phyloP scores from a whole-genome alignment of 148 eudicot species.

The Diospyros kaki region DNA sequence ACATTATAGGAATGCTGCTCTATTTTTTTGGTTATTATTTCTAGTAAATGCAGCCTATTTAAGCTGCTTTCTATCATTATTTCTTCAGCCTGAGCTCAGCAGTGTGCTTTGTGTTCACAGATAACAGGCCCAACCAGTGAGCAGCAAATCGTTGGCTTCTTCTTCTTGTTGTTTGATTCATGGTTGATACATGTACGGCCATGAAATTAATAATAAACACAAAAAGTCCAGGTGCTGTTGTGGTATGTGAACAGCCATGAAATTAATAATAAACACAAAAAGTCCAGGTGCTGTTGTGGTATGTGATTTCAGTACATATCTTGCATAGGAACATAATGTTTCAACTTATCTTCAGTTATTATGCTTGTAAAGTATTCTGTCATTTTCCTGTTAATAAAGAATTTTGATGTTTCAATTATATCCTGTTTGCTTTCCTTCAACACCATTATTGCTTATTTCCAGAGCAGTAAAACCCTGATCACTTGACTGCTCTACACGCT shows the following conservation, averaged over 20 bases:
- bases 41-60: not conserved
- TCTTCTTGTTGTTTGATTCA: constrained; percentile 9
- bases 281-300: not conserved
- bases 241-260: constrained; percentile 3
- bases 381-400: constrained; percentile 3
- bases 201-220: not conserved
- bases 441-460: not conserved
- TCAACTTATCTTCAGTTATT: not conserved
- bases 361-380: constrained; percentile 1
- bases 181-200: not conserved
- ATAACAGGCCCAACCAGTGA: constrained; percentile 4
- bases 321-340: constrained; percentile 14
- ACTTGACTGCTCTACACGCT: not conserved
- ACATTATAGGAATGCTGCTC: not conserved
- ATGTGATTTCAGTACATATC: constrained; percentile 9
- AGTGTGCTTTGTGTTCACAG: constrained; percentile 7
- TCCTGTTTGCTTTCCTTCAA: not conserved
- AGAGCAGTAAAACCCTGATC: not conserved
- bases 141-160: constrained; percentile 13
- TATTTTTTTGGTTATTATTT: not conserved
- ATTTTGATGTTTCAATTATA: not conserved
- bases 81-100: not conserved
- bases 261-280: constrained; percentile 1
- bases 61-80: not conserved
- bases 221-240: not conserved